Evolutionary conservation across 2,329 filamentous ascomycete species (phyloP), one percentile per base, ranked within the genome.

Genomic region (Cladophialophora immunda): DNA sequence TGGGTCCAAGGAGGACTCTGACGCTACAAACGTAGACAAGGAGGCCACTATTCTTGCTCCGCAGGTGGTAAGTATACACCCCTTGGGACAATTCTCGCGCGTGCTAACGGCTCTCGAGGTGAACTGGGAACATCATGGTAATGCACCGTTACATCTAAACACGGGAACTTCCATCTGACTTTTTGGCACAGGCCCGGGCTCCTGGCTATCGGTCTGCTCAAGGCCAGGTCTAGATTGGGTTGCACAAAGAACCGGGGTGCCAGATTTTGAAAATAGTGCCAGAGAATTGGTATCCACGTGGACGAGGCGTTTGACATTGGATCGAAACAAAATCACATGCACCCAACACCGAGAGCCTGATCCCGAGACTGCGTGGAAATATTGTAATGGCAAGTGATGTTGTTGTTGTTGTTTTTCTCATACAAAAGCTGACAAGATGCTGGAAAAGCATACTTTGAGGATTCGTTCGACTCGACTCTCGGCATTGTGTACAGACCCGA

Each of bases 361-460:
- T 29, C n/a, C 53, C 22, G 53, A 64, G 17, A 54, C 45, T 19
- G 59, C 59, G 2, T 62, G 59, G 59, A 62, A 55, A 54, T 62
- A 62, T 11, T 47, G 41, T 22, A 47, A 47, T 22, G 41, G 41
- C 41, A 47, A 47, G 41, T 47, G 41, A 47, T 8, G 41, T 47
- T 17, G 36, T 38, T n/a, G 41, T 22, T 47, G n/a, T 7, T 2
- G 1, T 22, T 22, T 22, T 22, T 47, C n/a, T 7, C 6, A 19
- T 19, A 9, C 41, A 22, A 22, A 47, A 22, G n/a, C 41, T 47
- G 41, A 47, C 41, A 22, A 47, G 41, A 22, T 22, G 8, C 7
- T 22, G 41, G 13, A 15, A 22, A 13, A 53, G 58, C 58, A 17
- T 62, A 53, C 34, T 62, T 62, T 38, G 58, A 62, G 15, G 41